phyloP scores from a whole-genome alignment of 495 filamentous ascomycete species.

The Penicillium lagena region DNA sequence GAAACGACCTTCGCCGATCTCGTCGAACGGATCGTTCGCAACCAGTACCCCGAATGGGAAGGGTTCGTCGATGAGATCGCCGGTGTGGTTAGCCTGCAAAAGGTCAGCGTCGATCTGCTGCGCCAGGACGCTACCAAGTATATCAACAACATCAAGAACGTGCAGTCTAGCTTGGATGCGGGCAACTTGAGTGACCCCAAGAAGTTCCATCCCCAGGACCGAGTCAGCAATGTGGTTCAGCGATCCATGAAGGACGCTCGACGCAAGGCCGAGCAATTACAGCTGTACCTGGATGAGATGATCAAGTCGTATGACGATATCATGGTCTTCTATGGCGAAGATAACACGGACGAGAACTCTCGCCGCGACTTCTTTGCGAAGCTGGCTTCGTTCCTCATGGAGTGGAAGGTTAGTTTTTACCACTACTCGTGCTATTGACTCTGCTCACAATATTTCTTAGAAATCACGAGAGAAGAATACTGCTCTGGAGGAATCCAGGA shows the following conservation, averaged over 20 bases:
- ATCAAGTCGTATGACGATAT: slow-evolving; percentile 86
- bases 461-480: slow-evolving; percentile 91
- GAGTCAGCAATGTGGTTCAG: slow-evolving; percentile 85
- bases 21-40: slow-evolving; percentile 94
- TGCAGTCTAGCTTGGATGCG: slow-evolving; percentile 83
- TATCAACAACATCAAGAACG: slow-evolving; percentile 89
- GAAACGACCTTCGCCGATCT: slow-evolving; percentile 92
- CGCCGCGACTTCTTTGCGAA: slow-evolving; percentile 94
- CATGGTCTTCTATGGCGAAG: slow-evolving; percentile 95
- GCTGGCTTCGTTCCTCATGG: slow-evolving; percentile 81
- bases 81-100: slow-evolving; percentile 77
- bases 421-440: not conserved
- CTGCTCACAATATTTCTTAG: slow-evolving; percentile 27
- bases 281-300: slow-evolving; percentile 92
- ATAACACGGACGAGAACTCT: slow-evolving; percentile 86
- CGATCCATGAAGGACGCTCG: slow-evolving; percentile 94
- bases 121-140: slow-evolving; percentile 86
- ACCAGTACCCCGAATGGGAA: slow-evolving; percentile 95
- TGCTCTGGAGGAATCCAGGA: slow-evolving; percentile 70
- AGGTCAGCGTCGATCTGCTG: slow-evolving; percentile 91
- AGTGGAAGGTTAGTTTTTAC: slow-evolving; percentile 69
- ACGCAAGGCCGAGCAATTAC: slow-evolving; percentile 93
- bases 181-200: slow-evolving; percentile 94
- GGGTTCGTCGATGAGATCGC: slow-evolving; percentile 77
- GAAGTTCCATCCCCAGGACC: slow-evolving; percentile 97